A percentile compares a stretch with the other conserved stretches of the same genome.
These are phyloP conservation scores for Dactylellina sp. DNA, from an alignment of 2,329 filamentous ascomycete species.

Conservation along the genomic window DNA sequence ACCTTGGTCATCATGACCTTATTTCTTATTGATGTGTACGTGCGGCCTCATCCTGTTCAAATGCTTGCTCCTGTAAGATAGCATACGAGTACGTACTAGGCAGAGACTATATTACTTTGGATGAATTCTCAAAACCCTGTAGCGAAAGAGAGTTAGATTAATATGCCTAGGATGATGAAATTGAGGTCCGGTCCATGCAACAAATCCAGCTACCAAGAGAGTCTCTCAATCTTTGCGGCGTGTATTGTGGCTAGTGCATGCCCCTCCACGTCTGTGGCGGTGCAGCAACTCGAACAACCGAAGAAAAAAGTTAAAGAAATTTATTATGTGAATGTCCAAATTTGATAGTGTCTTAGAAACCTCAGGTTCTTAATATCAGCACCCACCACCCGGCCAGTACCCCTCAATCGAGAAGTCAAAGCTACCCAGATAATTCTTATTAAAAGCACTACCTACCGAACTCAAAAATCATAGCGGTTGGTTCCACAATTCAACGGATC, in stretches of 20 bases:
- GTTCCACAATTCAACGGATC: neutral
- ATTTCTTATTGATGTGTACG: too few species aligned
- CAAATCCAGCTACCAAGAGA: too few species aligned
- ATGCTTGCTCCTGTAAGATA: too few species aligned
- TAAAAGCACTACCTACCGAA: neutral
- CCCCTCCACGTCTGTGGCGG: slow-evolving; percentile 42
- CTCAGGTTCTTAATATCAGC: slow-evolving; percentile 13
- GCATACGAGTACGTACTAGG: too few species aligned
- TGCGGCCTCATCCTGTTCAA: too few species aligned
- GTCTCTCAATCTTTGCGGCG: too few species aligned
- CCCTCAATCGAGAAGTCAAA: neutral
- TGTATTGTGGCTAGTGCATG: slow-evolving; percentile 17
- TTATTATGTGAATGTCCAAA: slow-evolving; percentile 22
- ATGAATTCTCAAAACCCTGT: too few species aligned
- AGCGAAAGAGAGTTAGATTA: too few species aligned
- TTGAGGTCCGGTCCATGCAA: too few species aligned
- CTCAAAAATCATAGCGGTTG: neutral
- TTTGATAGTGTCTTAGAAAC: slow-evolving; percentile 32
- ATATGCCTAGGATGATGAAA: too few species aligned
- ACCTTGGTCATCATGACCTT: too few species aligned
- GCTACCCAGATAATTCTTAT: slow-evolving; percentile 11
- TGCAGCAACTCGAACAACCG: slow-evolving; percentile 25
- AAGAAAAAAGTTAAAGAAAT: slow-evolving; percentile 54
- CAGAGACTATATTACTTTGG: too few species aligned
- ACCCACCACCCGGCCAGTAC: slow-evolving; percentile 7